These are phyloP conservation scores for Penicillium sp. DNA, from an alignment of 2,329 filamentous ascomycete genomes.

Conservation along the genomic window DNA sequence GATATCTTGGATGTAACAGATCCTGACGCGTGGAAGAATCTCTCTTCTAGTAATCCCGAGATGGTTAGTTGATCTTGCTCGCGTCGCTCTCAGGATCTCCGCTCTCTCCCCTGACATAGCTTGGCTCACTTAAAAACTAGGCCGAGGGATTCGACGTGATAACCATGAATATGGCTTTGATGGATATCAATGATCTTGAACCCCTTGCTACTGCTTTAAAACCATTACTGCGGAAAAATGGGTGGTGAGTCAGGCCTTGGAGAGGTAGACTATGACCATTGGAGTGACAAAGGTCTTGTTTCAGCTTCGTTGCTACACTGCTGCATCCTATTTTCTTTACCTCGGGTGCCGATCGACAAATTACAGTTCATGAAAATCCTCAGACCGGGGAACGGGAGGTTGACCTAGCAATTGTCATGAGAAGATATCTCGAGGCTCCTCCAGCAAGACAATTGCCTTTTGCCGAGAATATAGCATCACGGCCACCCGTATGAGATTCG, in stretches of 20 bases:
- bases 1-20: conserved; percentile 24
- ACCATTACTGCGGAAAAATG: conserved; percentile 45
- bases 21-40: not conserved
- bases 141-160: conserved; percentile 46
- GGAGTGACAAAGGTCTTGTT: not conserved
- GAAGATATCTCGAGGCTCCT: conserved; percentile 49
- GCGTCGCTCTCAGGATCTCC: no score
- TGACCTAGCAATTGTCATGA: conserved; percentile 43
- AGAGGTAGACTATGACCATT: not conserved
- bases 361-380: conserved; percentile 45
- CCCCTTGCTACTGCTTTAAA: conserved; percentile 49
- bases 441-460: conserved; percentile 40
- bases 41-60: not conserved
- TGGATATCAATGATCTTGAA: conserved; percentile 52
- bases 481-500: not conserved
- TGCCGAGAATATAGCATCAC: not conserved
- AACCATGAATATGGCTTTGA: conserved; percentile 56
- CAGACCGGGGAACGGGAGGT: conserved; percentile 42
- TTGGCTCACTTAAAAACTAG: not conserved
- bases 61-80: not conserved
- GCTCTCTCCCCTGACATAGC: not conserved
- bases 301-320: conserved; percentile 52
- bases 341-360: conserved; percentile 44
- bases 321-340: conserved; percentile 58
- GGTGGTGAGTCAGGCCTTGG: conserved; percentile 28